These are phyloP conservation scores for Tolypocladium ovalisporum DNA, from an alignment of 2,329 filamentous ascomycete genomes.

Conservation along the genomic window DNA sequence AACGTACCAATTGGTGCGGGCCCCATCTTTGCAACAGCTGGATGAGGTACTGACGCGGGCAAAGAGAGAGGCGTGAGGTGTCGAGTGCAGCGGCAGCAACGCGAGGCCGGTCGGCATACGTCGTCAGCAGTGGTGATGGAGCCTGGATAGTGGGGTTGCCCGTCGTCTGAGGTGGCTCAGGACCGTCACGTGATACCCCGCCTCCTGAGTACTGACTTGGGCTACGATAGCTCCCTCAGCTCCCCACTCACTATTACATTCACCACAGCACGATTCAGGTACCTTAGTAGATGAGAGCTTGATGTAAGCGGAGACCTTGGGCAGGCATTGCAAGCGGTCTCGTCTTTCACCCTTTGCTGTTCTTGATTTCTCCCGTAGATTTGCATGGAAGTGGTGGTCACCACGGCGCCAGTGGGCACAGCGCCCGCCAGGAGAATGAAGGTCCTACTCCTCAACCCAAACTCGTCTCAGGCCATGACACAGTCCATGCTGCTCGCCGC, in stretches of 20 bases:
- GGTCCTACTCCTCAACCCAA: slow-evolving; percentile 69
- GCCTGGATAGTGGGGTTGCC: slow-evolving; percentile 19
- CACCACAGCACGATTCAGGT: too few species aligned
- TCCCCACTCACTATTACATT: too few species aligned
- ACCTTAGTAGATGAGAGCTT: too few species aligned
- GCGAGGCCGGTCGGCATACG: slow-evolving; percentile 1
- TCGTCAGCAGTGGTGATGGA: slow-evolving; percentile 2
- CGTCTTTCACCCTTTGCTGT: background rate
- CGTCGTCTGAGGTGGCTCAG: slow-evolving; percentile 25
- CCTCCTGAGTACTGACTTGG: slow-evolving; percentile 2
- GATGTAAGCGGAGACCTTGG: too few species aligned
- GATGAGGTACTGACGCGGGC: background rate
- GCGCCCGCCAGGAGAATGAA: slow-evolving; percentile 1
- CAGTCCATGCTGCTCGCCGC: slow-evolving; percentile 37
- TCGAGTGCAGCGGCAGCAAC: slow-evolving; percentile 1
- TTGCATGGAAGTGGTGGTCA: background rate
- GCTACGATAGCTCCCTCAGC: too few species aligned
- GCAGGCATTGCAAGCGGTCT: background rate
- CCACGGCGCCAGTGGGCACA: background rate
- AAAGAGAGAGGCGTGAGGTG: background rate
- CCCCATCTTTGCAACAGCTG: slow-evolving; percentile 32
- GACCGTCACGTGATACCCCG: slow-evolving; percentile 28
- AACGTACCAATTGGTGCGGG: slow-evolving; percentile 44
- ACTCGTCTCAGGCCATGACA: slow-evolving; percentile 66
- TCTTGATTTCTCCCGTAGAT: background rate